Evolutionary conservation across 352 stramenopile genomes (phyloP).

Genomic region (Phytophthora pluvialis): DNA sequence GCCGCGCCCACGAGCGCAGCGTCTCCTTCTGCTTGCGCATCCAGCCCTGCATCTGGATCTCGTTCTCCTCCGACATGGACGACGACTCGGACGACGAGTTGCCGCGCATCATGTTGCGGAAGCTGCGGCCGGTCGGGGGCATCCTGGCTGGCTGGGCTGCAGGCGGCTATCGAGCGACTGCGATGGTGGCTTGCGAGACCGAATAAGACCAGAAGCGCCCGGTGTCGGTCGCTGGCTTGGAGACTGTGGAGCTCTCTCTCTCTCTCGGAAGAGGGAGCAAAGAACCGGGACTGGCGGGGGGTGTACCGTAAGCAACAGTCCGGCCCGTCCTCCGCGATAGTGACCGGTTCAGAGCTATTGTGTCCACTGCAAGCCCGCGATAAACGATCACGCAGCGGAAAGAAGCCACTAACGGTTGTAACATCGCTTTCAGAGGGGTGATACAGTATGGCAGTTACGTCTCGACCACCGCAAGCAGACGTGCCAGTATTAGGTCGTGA

Average conservation of each 20-base stretch:
- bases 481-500: constrained; percentile 5
- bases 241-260: background rate
- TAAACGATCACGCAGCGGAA: constrained; percentile 2
- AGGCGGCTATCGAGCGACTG: constrained; percentile 1
- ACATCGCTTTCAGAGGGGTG: background rate
- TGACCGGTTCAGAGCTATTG: constrained; percentile 7
- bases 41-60: constrained; percentile 84
- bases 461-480: background rate
- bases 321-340: background rate
- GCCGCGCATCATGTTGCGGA: constrained; percentile 71
- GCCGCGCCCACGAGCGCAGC: constrained; percentile 66
- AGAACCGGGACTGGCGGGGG: constrained; percentile 11
- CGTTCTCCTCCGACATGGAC: constrained; percentile 62
- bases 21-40: constrained; percentile 88
- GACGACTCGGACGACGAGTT: constrained; percentile 66
- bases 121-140: constrained; percentile 58
- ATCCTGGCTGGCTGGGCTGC: constrained; percentile 24
- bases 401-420: constrained; percentile 8
- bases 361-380: constrained; percentile 7
- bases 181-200: constrained; percentile 10
- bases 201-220: constrained; percentile 29
- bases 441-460: constrained; percentile 1
- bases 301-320: constrained; percentile 20
- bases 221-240: constrained; percentile 26
- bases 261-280: constrained; percentile 29